Percentiles rank a stretch among this genome's conserved stretches.
Evolutionary conservation across 257 asterid species (phyloP).

Genomic region (Solanum tarapatanum): DNA sequence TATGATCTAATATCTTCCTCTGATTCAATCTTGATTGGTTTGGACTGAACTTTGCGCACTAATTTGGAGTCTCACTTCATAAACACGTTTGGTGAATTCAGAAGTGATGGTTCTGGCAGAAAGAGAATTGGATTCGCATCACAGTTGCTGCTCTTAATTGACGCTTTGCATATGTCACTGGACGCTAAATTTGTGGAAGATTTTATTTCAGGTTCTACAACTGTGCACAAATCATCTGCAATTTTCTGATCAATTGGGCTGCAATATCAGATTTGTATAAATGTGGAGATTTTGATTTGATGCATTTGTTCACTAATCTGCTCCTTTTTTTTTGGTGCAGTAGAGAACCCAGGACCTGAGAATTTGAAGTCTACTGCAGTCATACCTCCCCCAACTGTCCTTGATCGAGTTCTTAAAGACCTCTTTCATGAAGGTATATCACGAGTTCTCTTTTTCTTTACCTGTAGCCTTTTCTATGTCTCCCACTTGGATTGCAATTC

Average conservation of each 20-base stretch:
- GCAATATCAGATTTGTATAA: background rate
- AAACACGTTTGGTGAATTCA: slow-evolving; percentile 19
- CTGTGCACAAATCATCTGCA: background rate
- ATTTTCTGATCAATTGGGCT: background rate
- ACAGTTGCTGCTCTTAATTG: slow-evolving; percentile 59
- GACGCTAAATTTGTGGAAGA: slow-evolving; percentile 75
- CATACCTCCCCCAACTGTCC: slow-evolving; percentile 90
- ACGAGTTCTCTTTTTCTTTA: background rate
- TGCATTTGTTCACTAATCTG: background rate
- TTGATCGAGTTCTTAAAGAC: slow-evolving; percentile 88
- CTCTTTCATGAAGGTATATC: slow-evolving; percentile 67
- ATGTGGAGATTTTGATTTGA: background rate
- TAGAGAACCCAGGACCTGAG: slow-evolving; percentile 52
- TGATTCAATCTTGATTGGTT: background rate
- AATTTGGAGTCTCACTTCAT: background rate
- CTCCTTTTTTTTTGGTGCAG: slow-evolving; percentile 11
- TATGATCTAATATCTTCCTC: background rate
- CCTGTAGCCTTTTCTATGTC: background rate
- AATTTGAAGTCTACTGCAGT: slow-evolving; percentile 59
- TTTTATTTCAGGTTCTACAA: slow-evolving; percentile 64
- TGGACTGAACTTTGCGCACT: background rate
- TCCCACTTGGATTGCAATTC: background rate
- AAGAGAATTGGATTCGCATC: slow-evolving; percentile 68
- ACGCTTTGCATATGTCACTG: slow-evolving; percentile 57
- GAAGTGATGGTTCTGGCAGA: slow-evolving; percentile 42